These are phyloP conservation scores for Fusarium sp. DNA, from an alignment of 2,329 filamentous ascomycete species.

Conservation along the genomic window DNA sequence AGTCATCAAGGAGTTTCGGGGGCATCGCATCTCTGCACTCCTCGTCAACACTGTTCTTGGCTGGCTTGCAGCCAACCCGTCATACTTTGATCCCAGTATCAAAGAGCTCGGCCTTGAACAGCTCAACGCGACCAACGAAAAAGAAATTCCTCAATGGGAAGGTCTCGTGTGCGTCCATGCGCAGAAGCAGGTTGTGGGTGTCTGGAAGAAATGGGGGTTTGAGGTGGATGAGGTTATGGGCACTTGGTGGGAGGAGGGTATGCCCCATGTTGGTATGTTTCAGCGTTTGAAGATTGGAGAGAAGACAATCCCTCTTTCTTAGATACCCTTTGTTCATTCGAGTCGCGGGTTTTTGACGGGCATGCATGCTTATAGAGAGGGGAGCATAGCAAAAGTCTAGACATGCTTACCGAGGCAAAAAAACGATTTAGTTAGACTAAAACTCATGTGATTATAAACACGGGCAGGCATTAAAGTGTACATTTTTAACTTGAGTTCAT, in stretches of 20 bases:
- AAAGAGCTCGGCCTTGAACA: constrained; percentile 61
- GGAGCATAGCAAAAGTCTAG: background rate
- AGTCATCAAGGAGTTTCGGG: constrained; percentile 76
- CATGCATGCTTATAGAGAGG: background rate
- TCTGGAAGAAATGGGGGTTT: constrained; percentile 84
- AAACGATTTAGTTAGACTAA: background rate
- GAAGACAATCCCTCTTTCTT: constrained; percentile 49
- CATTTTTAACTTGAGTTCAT: constrained; percentile 51
- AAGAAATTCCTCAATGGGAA: constrained; percentile 73
- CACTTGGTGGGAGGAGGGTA: constrained; percentile 86
- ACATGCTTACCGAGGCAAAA: background rate
- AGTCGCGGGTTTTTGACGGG: constrained; percentile 14
- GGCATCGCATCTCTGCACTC: constrained; percentile 73
- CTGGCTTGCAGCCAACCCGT: constrained; percentile 77
- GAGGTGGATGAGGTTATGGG: constrained; percentile 80
- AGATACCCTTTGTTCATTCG: constrained; percentile 11
- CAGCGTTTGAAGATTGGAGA: constrained; percentile 59
- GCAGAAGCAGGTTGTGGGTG: constrained; percentile 74
- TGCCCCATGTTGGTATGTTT: constrained; percentile 90
- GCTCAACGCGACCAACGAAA: constrained; percentile 57
- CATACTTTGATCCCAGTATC: constrained; percentile 67
- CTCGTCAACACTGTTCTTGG: constrained; percentile 77
- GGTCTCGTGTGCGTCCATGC: constrained; percentile 87
- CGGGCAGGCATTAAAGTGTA: constrained; percentile 16
- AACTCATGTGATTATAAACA: constrained; percentile 8